Evolutionary conservation across 1,284 basidiomycete species (phyloP), one percentile per base, ranked within the genome.

Genomic region (Heterobasidion annosum): DNA sequence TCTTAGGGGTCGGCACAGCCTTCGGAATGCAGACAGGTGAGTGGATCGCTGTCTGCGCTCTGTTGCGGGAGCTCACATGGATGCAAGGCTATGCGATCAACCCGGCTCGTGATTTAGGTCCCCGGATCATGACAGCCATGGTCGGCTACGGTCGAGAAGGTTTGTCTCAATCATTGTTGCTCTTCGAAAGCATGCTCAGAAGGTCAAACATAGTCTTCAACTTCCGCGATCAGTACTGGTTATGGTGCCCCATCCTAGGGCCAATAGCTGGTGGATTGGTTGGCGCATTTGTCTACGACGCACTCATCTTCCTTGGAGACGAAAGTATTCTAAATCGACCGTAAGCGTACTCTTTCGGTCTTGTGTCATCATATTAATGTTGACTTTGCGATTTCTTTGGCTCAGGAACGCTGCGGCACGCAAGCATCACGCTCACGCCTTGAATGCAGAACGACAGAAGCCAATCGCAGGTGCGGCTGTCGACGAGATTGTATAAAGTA

Each of bases 201-300:
- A 44, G 34, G 32, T 40, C 12, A 13, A 19, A 34, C 25, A 25
- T 48, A 75, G 77, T 78, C 5, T 77, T 76, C 62, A 63, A 70
- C 33, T 77, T 71, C 59, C 70, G 76, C 46, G 75, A 72, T 61
- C 83, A 85, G 57, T 91, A 89, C 63, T 91, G 86, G 86, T 57
- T 88, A 13, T 91, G 88, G 88, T 83, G 82, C 60, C 79, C 84
- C 12, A 59, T 83, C 10, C 66, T 87, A 43, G 83, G 68, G 1
- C 78, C 83, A 2, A 75, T 85, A 57, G 56, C 77, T 32, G 85
- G 83, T 25, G 80, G 74, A 48, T 72, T 79, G 52, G 59, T 68
- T 8, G 84, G 78, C 40, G 72, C 73, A 7, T 68, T 79, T 54
- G 59, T 75, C 25, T 85, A 85, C 57, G 82, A 84, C 58, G 48